Evolutionary conservation across 768 basidiomycete genomes (phyloP).

Genomic region (Mycena crocata): DNA sequence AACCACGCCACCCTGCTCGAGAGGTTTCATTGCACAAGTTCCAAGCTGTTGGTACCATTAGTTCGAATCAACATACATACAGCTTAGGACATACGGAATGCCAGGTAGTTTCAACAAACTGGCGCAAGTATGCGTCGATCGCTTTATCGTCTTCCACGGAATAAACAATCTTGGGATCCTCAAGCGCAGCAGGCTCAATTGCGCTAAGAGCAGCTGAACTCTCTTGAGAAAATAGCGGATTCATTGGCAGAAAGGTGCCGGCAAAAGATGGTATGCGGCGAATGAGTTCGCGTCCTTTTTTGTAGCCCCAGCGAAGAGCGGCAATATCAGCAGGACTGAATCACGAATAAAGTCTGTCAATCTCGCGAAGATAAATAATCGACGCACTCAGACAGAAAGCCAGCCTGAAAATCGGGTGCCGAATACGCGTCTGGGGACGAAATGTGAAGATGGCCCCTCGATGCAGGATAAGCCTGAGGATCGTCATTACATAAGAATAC

Average conservation of each 20-base stretch:
- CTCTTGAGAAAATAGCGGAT: slow-evolving; percentile 22
- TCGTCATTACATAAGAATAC: background rate
- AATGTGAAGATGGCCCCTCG: slow-evolving; percentile 36
- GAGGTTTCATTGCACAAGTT: slow-evolving; percentile 77
- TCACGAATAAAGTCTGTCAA: background rate
- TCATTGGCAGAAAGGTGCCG: slow-evolving; percentile 21
- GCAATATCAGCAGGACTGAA: slow-evolving; percentile 41
- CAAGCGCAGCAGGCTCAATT: slow-evolving; percentile 48
- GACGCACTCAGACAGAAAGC: slow-evolving; percentile 12
- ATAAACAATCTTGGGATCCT: slow-evolving; percentile 48
- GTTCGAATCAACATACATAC: background rate
- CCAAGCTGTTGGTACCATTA: slow-evolving; percentile 55
- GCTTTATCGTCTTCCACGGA: slow-evolving; percentile 8
- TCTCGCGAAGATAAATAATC: too few relatives aligned
- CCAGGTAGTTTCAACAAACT: slow-evolving; percentile 54
- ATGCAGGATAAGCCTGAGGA: slow-evolving; percentile 27
- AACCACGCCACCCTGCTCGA: slow-evolving; percentile 68
- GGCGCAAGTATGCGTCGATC: slow-evolving; percentile 53
- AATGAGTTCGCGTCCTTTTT: slow-evolving; percentile 38
- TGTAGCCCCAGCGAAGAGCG: slow-evolving; percentile 41
- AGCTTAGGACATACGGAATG: slow-evolving; percentile 52
- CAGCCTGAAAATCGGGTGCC: slow-evolving; percentile 28
- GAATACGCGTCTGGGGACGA: slow-evolving; percentile 21
- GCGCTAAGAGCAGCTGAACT: slow-evolving; percentile 44
- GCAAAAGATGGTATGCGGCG: background rate